Base-by-base conservation (phyloP, 2,329 filamentous ascomycete species). In the Beauveria bassiana region DNA sequence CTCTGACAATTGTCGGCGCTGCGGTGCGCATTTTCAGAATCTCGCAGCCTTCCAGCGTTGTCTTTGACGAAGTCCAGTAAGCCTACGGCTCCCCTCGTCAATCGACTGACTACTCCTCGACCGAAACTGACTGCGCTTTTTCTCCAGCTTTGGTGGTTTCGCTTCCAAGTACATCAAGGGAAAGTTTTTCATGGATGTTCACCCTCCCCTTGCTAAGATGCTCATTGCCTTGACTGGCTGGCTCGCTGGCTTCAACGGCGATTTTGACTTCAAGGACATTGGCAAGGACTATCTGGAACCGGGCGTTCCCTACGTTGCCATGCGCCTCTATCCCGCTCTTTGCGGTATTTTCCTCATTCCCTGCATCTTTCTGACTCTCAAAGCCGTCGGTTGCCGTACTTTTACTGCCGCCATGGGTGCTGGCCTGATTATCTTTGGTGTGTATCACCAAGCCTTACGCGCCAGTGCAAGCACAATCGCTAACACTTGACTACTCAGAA, bases 121-220 rank as follows among this genome's bases (percentile, higher is more conserved):
- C 49, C 2, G 26, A n/a, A 22, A 61, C 52, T 61, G 22, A 60
- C 42, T n/a, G 22, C n/a, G 31, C 53, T 51, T 28, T 43, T 14
- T 20, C 28, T 65, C 66, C 70, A 96, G 92, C 78, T 99, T 99
- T 75, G 95, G 95, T 74, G 95, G 95, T 54, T 99, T 99, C 73
- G 95, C 95, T 66, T 91, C 90, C 69, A 99, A 99, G 77, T 99
- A 99, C 76, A 98, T 99, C 83, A 98, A 99, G 81, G 95, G 95
- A 71, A 89, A 84, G 74, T 99, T 99, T 84, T 99, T 99, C 77
- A 99, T 99, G 95, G 95, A 99, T 73, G 95, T 99, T n/a, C 95
- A 99, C 73, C 95, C 95, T 38, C 95, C 95, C 51, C 83, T 99
- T 64, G 95, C 95, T 67, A 99, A 99, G 81, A 86, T 99, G 73